Evolutionary conservation across 805 yeast species (phyloP).

Genomic region (Ogataea paraovalis): DNA sequence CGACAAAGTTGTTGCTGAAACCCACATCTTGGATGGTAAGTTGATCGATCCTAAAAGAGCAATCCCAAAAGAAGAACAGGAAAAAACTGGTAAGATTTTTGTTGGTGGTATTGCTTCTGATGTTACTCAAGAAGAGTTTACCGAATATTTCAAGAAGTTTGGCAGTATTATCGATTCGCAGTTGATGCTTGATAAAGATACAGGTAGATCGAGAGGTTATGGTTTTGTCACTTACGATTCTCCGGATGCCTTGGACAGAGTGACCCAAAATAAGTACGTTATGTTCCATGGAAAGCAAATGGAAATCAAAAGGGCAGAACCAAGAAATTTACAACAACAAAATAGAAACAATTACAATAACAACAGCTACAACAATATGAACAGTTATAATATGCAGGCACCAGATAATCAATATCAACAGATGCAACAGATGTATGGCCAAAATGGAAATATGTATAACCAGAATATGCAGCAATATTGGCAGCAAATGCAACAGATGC

Average conservation of each 20-base stretch:
- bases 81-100: conserved; percentile 91
- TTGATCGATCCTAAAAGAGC: conserved; percentile 97
- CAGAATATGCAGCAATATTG: conserved; percentile 46
- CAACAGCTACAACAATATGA: conserved; percentile 28
- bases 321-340: conserved; percentile 61
- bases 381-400: conserved; percentile 16
- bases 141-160: conserved; percentile 77
- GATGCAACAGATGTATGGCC: conserved; percentile 23
- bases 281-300: conserved; percentile 81
- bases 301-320: conserved; percentile 83
- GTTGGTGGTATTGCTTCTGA: conserved; percentile 96
- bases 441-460: conserved; percentile 29
- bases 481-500: conserved; percentile 59
- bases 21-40: conserved; percentile 90
- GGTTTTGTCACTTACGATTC: conserved; percentile 96
- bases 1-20: conserved; percentile 78
- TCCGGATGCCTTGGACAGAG: conserved; percentile 89
- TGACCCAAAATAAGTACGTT: conserved; percentile 75
- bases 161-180: conserved; percentile 95
- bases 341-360: conserved; percentile 20
- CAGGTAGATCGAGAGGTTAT: conserved; percentile 95
- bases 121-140: conserved; percentile 87
- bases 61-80: conserved; percentile 95
- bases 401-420: conserved; percentile 19
- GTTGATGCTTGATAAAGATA: conserved; percentile 94